These are phyloP conservation scores for Macrotyloma uniflorum DNA, from an alignment of 306 rosid species.

Conservation along the genomic window DNA sequence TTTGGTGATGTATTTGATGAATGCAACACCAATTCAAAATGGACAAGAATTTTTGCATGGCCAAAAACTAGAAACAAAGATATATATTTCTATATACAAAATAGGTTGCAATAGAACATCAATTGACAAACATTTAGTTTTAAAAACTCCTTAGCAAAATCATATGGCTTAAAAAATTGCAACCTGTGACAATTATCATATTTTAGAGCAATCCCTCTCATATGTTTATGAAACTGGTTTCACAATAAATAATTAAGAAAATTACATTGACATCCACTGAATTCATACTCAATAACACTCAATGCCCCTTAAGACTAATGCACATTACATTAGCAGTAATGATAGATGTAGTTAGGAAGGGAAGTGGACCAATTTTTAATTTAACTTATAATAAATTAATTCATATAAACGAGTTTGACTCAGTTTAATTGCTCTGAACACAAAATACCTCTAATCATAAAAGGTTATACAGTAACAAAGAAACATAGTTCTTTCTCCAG, in stretches of 20 bases:
- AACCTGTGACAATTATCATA: background rate
- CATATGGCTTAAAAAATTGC: background rate
- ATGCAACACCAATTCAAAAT: background rate
- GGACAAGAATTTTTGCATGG: background rate
- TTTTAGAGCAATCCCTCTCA: background rate
- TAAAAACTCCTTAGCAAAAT: background rate
- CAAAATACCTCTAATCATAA: too few species aligned
- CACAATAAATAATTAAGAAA: background rate
- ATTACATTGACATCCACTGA: background rate
- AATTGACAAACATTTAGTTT: background rate
- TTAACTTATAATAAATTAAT: too few species aligned
- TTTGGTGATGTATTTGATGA: background rate
- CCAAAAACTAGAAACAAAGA: background rate
- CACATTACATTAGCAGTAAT: background rate
- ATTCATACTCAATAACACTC: background rate
- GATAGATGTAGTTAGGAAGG: too few species aligned
- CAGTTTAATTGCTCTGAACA: too few species aligned
- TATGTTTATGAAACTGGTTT: background rate
- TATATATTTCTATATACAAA: background rate
- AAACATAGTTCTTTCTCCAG: too few species aligned
- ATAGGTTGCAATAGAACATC: background rate
- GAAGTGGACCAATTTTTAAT: too few species aligned
- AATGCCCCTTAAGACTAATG: background rate
- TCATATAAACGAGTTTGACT: too few species aligned
- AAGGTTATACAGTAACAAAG: too few species aligned